phyloP scores from a whole-genome alignment of 2,329 filamentous ascomycete species.

The Paradendryphiella salina region DNA sequence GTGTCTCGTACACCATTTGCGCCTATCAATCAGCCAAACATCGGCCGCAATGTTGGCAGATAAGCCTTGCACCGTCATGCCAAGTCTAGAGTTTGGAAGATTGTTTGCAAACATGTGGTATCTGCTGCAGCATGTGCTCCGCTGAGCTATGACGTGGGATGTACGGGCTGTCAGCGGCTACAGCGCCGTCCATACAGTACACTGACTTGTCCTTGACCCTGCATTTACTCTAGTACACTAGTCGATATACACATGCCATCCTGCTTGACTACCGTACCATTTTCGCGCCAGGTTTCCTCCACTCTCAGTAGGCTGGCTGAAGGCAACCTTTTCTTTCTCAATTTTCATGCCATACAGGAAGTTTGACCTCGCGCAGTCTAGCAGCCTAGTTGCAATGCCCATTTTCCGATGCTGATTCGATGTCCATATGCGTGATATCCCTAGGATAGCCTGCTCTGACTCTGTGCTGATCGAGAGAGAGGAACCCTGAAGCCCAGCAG shows the following conservation, averaged over 20 bases:
- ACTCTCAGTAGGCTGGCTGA: conserved; percentile 67
- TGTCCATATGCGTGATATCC: conserved; percentile 69
- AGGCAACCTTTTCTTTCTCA: conserved; percentile 60
- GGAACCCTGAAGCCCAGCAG: conserved; percentile 29
- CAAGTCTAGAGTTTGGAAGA: background rate
- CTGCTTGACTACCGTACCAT: conserved; percentile 59
- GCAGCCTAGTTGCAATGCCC: conserved; percentile 60
- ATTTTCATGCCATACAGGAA: conserved; percentile 61
- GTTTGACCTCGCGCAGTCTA: conserved; percentile 59
- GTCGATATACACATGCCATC: conserved; percentile 66
- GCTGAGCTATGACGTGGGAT: background rate
- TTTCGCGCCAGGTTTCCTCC: conserved; percentile 61
- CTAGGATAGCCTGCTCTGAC: conserved; percentile 56
- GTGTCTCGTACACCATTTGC: conserved; percentile 11
- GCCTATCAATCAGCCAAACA: conserved; percentile 1
- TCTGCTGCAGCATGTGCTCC: background rate
- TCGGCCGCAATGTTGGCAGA: background rate
- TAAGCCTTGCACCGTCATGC: background rate
- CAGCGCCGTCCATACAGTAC: background rate
- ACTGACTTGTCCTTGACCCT: background rate
- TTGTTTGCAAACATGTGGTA: background rate
- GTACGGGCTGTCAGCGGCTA: background rate
- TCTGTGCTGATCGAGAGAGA: conserved; percentile 52
- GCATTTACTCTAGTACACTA: conserved; percentile 37
- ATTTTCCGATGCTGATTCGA: conserved; percentile 59